Base-by-base conservation (phyloP, 345 rosid species). In the Eutrema yunnanense region DNA sequence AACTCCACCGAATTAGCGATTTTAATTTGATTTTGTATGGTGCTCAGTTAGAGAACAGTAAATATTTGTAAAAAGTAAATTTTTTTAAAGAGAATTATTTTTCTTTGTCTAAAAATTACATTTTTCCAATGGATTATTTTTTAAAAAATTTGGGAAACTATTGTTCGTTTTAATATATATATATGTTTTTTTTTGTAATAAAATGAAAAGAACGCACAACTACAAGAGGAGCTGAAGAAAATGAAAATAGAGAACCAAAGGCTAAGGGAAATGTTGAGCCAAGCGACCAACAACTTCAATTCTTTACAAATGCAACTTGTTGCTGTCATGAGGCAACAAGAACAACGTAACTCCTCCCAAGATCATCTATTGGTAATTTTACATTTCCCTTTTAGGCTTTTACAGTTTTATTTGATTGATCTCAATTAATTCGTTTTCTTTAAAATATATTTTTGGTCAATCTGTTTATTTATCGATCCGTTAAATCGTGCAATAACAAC, bases 191-290 rank as follows among this genome's bases (percentile, higher is more conserved):
- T 6, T 26, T 56, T 57, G 61, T 12, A 37, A 54, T 19, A 7
- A 38, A 67, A 33, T 44, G 41, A 75, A 76, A 82, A 88, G 94
- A 69, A 84, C 63, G 85, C 71, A 2, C 82, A 87, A 26, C 80
- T 95, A 76, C 88, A 88, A 79, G 80, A 67, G 53, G 91, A 88
- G 83, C 78, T 95, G 22, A 87, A 82, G 44, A 79, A 77, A 19
- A 85, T 88, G 90, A 90, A 83, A 58, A 41, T 74, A 6, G 98
- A 95, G 74, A 95, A 95, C 46, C 92, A 81, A 57, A 88, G 73
- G 82, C 57, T 95, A 37, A 88, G 68, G 72, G 97, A 92, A 71
- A 85, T 90, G 96, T 84, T 95, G 22, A 63, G 79, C 77, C 94
- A 92, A 81, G 97, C 87, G 4, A 77, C 78, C 34, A 87, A 44